phyloP scores from a whole-genome alignment of 2,329 filamentous ascomycete species.

The Eutypella sp. region DNA sequence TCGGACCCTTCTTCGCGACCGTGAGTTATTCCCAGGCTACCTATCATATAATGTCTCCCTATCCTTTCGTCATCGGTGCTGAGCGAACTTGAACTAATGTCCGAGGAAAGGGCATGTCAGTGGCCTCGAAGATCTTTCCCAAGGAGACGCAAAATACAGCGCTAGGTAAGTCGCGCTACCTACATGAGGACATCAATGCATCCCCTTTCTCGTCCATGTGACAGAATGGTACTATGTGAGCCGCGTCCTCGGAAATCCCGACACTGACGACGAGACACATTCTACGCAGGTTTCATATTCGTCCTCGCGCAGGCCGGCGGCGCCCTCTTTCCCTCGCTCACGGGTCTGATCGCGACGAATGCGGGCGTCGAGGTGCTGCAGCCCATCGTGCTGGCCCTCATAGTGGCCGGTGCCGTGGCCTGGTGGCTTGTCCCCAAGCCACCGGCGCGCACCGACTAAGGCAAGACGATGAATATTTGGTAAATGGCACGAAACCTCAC shows the following conservation, averaged over 20 bases:
- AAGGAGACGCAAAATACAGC: slow-evolving; percentile 41
- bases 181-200: background rate
- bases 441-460: slow-evolving; percentile 18
- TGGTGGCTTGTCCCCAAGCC: slow-evolving; percentile 36
- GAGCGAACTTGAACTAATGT: slow-evolving; percentile 1
- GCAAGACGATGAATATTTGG: background rate
- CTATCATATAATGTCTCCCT: too few relatives aligned
- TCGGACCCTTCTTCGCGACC: slow-evolving; percentile 50
- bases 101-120: slow-evolving; percentile 40
- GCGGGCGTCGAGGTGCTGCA: slow-evolving; percentile 42
- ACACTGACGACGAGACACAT: background rate
- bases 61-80: too few relatives aligned
- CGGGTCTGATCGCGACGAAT: slow-evolving; percentile 41
- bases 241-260: too few relatives aligned
- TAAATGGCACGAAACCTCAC: too few relatives aligned
- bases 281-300: slow-evolving; percentile 38
- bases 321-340: slow-evolving; percentile 46
- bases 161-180: slow-evolving; percentile 30
- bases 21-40: too few relatives aligned
- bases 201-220: background rate
- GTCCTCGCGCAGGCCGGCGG: slow-evolving; percentile 47
- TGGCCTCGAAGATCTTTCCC: slow-evolving; percentile 45
- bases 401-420: slow-evolving; percentile 34
- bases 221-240: background rate
- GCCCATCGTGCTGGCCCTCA: slow-evolving; percentile 41